Percentiles rank a stretch among this genome's conserved stretches.
These are phyloP conservation scores for Cryptococcus amylolentus DNA, from an alignment of 1,284 basidiomycete species.

Conservation along the genomic window DNA sequence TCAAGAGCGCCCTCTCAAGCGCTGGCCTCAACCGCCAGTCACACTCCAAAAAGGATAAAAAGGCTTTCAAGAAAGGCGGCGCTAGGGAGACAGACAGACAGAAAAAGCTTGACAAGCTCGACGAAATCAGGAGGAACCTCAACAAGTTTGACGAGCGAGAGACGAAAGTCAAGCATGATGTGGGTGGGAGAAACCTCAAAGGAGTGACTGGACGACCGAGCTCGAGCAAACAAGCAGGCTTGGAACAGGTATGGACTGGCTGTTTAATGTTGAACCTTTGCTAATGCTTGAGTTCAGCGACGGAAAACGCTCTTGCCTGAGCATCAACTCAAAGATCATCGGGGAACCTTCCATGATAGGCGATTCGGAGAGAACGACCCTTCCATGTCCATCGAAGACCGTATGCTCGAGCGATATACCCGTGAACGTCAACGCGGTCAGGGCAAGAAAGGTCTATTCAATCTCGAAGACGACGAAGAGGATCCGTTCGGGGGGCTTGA, in stretches of 20 bases:
- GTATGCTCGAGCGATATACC: constrained; percentile 96
- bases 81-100: constrained; percentile 70
- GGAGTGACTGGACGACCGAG: constrained; percentile 79
- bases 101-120: constrained; percentile 72
- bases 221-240: constrained; percentile 78
- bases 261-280: neutral
- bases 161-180: constrained; percentile 87
- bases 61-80: constrained; percentile 60
- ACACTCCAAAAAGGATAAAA: constrained; percentile 57
- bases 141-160: constrained; percentile 94
- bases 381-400: constrained; percentile 85
- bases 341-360: constrained; percentile 86
- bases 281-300: constrained; percentile 55
- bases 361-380: constrained; percentile 96
- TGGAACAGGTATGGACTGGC: constrained; percentile 69
- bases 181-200: constrained; percentile 79
- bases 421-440: constrained; percentile 64
- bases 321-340: constrained; percentile 65
- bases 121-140: constrained; percentile 75
- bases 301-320: constrained; percentile 86
- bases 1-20: constrained; percentile 74
- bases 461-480: constrained; percentile 67
- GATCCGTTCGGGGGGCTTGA: constrained; percentile 57
- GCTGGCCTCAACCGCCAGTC: constrained; percentile 66
- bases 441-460: constrained; percentile 79